Conservation (phyloP, 768 basidiomycete genomes). For the Russula sp. region DNA sequence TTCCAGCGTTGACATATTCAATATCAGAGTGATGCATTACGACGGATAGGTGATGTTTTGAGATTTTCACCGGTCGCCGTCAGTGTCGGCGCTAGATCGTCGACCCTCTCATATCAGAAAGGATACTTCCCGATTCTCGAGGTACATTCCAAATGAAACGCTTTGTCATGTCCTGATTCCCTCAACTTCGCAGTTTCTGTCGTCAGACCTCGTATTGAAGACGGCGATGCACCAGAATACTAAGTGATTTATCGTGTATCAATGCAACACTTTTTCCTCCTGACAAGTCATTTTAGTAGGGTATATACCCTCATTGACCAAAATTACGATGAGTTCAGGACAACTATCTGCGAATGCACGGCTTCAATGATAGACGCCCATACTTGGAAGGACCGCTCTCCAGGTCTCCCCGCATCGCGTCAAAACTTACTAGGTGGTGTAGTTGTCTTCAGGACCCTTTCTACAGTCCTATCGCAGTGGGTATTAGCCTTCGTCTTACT, state of each 20-base stretch:
- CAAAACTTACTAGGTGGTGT: constrained; percentile 25
- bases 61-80: constrained; percentile 22
- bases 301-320: constrained; percentile 27
- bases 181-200: constrained; percentile 25
- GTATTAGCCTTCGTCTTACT: background rate
- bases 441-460: constrained; percentile 29
- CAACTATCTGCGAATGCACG: constrained; percentile 23
- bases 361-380: constrained; percentile 21
- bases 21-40: constrained; percentile 26
- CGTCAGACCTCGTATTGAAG: constrained; percentile 29
- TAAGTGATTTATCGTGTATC: constrained; percentile 21
- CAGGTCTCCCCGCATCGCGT: background rate
- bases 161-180: background rate
- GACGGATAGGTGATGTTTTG: constrained; percentile 30
- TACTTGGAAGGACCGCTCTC: constrained; percentile 26
- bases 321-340: constrained; percentile 26
- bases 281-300: constrained; percentile 10
- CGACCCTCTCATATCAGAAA: constrained; percentile 30
- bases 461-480: constrained; percentile 23
- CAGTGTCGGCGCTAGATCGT: constrained; percentile 5
- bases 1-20: background rate
- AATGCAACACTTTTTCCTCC: background rate
- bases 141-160: constrained; percentile 18
- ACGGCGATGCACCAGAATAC: constrained; percentile 28
- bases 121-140: constrained; percentile 30